phyloP scores from a whole-genome alignment of 371 early-diverging fungal species.

The Nematocida sp. region DNA sequence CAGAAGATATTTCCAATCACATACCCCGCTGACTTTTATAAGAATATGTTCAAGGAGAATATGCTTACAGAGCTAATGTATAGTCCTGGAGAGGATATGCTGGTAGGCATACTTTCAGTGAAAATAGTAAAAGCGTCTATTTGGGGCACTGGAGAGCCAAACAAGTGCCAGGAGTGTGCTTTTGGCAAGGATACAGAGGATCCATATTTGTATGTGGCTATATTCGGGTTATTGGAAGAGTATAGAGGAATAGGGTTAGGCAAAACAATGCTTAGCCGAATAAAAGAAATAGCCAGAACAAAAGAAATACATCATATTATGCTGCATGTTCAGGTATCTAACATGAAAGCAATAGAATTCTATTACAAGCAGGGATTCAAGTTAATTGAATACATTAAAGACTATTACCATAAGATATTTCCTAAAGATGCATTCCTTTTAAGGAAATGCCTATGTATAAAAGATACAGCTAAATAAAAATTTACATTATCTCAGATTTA shows the following conservation, averaged over 20 bases:
- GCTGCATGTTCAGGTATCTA: constrained; percentile 80
- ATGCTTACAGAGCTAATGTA: neutral
- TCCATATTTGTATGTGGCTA: constrained; percentile 14
- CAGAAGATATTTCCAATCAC: constrained; percentile 22
- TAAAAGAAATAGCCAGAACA: constrained; percentile 13
- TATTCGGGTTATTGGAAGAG: constrained; percentile 9
- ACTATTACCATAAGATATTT: constrained; percentile 69
- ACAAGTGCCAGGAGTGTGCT: neutral
- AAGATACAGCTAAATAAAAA: constrained; percentile 5
- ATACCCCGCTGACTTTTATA: constrained; percentile 28
- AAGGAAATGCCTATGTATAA: constrained; percentile 26
- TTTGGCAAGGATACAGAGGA: neutral
- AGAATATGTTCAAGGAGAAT: constrained; percentile 6
- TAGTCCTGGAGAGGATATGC: neutral
- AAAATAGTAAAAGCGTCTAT: no score
- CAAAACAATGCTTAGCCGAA: neutral
- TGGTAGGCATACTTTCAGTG: neutral
- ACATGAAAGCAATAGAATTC: constrained; percentile 74
- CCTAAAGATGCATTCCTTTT: constrained; percentile 48
- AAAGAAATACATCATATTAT: constrained; percentile 64
- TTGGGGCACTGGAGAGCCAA: no score
- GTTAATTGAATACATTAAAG: constrained; percentile 67
- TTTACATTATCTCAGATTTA: no score
- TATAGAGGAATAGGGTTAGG: constrained; percentile 12
- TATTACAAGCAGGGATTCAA: constrained; percentile 76